Evolutionary conservation across 495 filamentous ascomycete species (phyloP), one percentile per base, ranked within the genome.

Genomic region (Aspergillus affinis): DNA sequence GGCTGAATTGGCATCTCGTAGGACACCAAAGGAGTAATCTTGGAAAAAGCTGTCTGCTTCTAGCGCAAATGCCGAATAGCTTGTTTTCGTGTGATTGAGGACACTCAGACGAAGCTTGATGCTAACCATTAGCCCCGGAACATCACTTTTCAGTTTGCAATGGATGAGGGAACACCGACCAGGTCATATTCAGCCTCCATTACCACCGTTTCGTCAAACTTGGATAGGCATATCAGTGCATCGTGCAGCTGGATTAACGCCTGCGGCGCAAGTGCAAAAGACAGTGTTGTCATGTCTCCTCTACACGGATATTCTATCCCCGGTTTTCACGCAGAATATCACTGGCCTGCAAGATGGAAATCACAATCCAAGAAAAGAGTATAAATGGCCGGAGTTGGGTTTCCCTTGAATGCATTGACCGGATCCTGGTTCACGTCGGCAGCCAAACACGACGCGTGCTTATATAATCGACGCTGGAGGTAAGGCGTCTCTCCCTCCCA

Each of bases 21-120:
- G 51, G 2, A 67, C 23, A 12, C 59, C 64, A 47, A 79, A 79
- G 0, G 68, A 64, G 70, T 96, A 98, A 21, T 80, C 81, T 23
- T 89, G 83, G 68, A 97, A 98, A 75, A 97, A 98, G n/a, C 77
- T 75, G 57, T 78, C 80, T 26, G 81, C 81, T 51, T 88, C 84
- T 44, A 97, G 85, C 13, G 83, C 82, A 65, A 96, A 90, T 17
- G 90, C 90, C 0, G 89, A 86, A 75, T 97, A 97, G 46, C 92
- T 92, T 20, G 94, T 95, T 69, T 95, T 96, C 17, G 92, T 91
- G n/a, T 87, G 83, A 74, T 98, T 98, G 45, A 98, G 78, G 3
- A 90, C 86, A 36, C 90, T 92, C 52, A 98, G 69, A 19, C 87
- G 82, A 49, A 97, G 85, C 90, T 96, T 21, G 29, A 18, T 41